phyloP scores from a whole-genome alignment of 164 flowering plant genomes.

The Nymphaea colorata region DNA sequence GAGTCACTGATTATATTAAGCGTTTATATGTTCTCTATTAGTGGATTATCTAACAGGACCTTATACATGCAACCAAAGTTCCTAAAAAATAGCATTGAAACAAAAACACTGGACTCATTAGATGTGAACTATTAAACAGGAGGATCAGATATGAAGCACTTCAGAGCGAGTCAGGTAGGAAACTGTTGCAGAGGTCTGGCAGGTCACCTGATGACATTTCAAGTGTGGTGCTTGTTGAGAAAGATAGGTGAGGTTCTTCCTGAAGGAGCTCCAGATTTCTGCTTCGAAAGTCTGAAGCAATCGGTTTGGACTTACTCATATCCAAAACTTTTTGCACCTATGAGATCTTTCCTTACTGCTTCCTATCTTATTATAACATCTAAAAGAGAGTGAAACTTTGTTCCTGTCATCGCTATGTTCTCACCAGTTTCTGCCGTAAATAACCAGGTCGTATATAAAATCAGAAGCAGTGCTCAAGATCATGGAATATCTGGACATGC shows the following conservation, averaged over 20 bases:
- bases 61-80: neutral
- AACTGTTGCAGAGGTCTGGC: constrained; percentile 68
- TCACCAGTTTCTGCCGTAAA: neutral
- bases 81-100: neutral
- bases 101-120: neutral
- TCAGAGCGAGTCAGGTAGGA: constrained; percentile 82
- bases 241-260: constrained; percentile 27
- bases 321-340: too few species aligned
- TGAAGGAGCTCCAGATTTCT: constrained; percentile 10
- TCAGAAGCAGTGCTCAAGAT: constrained; percentile 95
- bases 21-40: neutral
- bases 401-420: neutral
- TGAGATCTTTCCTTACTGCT: too few species aligned
- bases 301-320: too few species aligned
- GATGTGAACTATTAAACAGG: constrained; percentile 22
- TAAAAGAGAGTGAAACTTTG: neutral
- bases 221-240: constrained; percentile 92
- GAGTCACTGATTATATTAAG: too few species aligned
- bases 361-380: neutral
- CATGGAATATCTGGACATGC: constrained; percentile 80
- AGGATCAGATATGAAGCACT: constrained; percentile 75
- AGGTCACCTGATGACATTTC: constrained; percentile 94
- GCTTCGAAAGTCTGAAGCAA: too few species aligned
- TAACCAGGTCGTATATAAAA: constrained; percentile 70
- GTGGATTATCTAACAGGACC: neutral